phyloP scores from a whole-genome alignment of 768 basidiomycete species.

The Termitomyces sp. region DNA sequence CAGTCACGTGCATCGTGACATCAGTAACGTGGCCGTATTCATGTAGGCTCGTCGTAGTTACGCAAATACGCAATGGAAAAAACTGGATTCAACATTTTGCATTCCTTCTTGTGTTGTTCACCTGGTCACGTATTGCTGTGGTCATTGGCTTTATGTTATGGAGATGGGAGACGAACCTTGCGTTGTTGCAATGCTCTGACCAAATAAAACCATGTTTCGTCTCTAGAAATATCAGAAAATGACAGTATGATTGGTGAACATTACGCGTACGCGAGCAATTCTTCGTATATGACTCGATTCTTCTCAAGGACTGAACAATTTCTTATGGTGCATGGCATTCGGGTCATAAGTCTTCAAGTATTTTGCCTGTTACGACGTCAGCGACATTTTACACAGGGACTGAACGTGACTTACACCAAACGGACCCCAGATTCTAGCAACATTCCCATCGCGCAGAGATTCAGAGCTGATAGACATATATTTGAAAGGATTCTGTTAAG shows the following conservation, averaged over 20 bases:
- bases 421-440: background rate
- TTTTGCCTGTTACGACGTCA: slow-evolving; percentile 10
- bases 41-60: background rate
- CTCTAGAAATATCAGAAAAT: background rate
- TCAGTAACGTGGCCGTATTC: background rate
- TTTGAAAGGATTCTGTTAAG: background rate
- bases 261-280: background rate
- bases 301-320: background rate
- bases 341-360: slow-evolving; percentile 31
- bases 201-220: background rate
- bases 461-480: background rate
- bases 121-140: background rate
- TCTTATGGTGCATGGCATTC: slow-evolving; percentile 25
- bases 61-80: slow-evolving; percentile 9
- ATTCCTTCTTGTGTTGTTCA: slow-evolving; percentile 9
- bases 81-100: slow-evolving; percentile 8
- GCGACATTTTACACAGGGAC: background rate
- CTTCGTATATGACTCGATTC: slow-evolving; percentile 5
- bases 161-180: background rate
- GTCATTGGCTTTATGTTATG: background rate
- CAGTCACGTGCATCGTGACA: no score
- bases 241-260: background rate
- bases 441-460: background rate
- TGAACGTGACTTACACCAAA: background rate
- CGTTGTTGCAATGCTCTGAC: background rate